phyloP scores from a whole-genome alignment of 139 green algal genomes.

The Auxenochlorella protothecoides region DNA sequence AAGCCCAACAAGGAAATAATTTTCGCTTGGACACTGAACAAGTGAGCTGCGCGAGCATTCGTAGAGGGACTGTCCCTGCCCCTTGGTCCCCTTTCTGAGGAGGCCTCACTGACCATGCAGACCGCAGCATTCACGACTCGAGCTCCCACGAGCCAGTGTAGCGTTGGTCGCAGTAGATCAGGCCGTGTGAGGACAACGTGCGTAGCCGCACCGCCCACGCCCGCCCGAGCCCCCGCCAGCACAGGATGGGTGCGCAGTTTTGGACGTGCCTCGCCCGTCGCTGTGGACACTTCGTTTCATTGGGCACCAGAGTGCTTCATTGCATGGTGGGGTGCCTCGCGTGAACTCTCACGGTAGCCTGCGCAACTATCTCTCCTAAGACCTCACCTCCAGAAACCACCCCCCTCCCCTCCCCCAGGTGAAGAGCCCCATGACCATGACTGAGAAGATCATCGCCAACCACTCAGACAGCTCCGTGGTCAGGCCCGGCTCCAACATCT shows the following conservation, averaged over 20 bases:
- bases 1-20: too few relatives aligned
- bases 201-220: conserved; percentile 10
- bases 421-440: conserved; percentile 87
- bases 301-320: not conserved
- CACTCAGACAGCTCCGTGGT: conserved; percentile 58
- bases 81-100: too few relatives aligned
- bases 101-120: too few relatives aligned
- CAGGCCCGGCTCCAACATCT: conserved; percentile 84
- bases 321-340: not conserved
- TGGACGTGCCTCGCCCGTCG: not conserved
- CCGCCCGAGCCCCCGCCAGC: conserved; percentile 30
- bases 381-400: not conserved
- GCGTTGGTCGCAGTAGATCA: too few relatives aligned
- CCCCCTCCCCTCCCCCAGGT: conserved; percentile 43
- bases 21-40: too few relatives aligned
- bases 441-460: conserved; percentile 88
- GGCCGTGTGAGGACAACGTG: not conserved
- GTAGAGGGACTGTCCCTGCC: too few relatives aligned
- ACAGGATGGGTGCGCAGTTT: conserved; percentile 37
- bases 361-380: too few relatives aligned
- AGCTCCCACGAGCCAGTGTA: too few relatives aligned
- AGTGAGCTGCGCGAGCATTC: too few relatives aligned
- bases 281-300: not conserved
- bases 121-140: too few relatives aligned
- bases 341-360: too few relatives aligned